These are phyloP conservation scores for Arachis stenosperma DNA, from an alignment of 306 rosid genomes.

Conservation along the genomic window DNA sequence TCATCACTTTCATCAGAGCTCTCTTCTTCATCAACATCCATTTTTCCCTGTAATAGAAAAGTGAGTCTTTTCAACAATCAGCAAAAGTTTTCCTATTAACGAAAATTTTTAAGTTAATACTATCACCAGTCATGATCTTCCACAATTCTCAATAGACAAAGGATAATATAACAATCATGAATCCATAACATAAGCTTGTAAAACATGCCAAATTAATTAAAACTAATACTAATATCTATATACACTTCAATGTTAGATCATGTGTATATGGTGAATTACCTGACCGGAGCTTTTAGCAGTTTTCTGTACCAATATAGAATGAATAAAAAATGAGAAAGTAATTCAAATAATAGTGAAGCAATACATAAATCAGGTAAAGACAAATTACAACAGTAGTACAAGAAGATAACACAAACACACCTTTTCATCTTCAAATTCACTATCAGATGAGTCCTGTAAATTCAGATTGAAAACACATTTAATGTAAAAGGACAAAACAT, in stretches of 20 bases:
- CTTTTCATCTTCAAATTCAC: constrained; percentile 30
- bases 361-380: not conserved
- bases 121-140: not conserved
- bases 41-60: constrained; percentile 41
- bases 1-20: constrained; percentile 60
- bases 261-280: constrained; percentile 6
- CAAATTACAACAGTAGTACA: not conserved
- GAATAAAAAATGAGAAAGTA: not conserved
- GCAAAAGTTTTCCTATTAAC: not conserved
- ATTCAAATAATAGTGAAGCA: not conserved
- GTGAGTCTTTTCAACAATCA: not conserved
- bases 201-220: not conserved
- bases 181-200: too few relatives aligned
- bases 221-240: not conserved
- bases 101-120: too few relatives aligned
- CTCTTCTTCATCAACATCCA: constrained; percentile 53
- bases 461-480: not conserved
- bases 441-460: constrained; percentile 28
- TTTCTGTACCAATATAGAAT: constrained; percentile 26
- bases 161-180: not conserved
- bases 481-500: not conserved
- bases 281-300: constrained; percentile 37
- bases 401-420: not conserved
- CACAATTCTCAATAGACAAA: too few relatives aligned
- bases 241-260: not conserved